These are phyloP conservation scores for Porcisia deanei DNA, from an alignment of 208 protist genomes.

Conservation along the genomic window DNA sequence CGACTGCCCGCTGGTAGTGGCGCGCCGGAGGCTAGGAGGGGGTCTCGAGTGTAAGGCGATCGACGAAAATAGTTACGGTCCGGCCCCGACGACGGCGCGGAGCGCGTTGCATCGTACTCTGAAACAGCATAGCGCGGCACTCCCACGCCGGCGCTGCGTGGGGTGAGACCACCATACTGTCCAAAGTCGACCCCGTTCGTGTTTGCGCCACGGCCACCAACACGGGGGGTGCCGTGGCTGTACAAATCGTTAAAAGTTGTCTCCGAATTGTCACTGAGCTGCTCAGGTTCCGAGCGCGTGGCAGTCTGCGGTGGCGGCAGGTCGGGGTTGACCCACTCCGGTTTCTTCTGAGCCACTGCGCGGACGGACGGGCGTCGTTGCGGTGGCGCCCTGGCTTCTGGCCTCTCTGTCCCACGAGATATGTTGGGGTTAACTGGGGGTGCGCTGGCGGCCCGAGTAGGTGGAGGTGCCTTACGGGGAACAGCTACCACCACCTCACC, in stretches of 20 bases:
- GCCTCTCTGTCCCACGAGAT: background rate
- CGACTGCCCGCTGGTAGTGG: slow-evolving; percentile 10
- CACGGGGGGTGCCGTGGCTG: slow-evolving; percentile 2
- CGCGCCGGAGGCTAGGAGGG: background rate
- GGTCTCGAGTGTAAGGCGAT: background rate
- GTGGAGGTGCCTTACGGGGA: slow-evolving; percentile 71
- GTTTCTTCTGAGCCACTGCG: slow-evolving; percentile 13
- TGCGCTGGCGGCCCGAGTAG: slow-evolving; percentile 24
- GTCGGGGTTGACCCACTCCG: slow-evolving; percentile 48
- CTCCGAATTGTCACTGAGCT: background rate
- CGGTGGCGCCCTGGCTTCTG: background rate
- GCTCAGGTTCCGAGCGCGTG: background rate
- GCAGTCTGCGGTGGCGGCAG: slow-evolving; percentile 14
- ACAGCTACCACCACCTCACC: slow-evolving; percentile 82
- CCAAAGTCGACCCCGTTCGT: slow-evolving; percentile 17
- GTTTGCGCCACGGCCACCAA: slow-evolving; percentile 6
- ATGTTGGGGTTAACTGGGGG: slow-evolving; percentile 6
- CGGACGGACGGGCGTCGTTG: slow-evolving; percentile 12
- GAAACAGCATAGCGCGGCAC: slow-evolving; percentile 35
- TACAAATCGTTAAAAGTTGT: slow-evolving; percentile 2
- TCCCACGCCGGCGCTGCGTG: slow-evolving; percentile 16
- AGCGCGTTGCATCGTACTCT: slow-evolving; percentile 33
- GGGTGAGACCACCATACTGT: slow-evolving; percentile 22
- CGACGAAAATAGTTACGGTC: slow-evolving; percentile 71
- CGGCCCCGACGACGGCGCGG: slow-evolving; percentile 8